Evolutionary conservation across 148 eudicot genomes (phyloP).

Genomic region (Camellia lanceoleosa): DNA sequence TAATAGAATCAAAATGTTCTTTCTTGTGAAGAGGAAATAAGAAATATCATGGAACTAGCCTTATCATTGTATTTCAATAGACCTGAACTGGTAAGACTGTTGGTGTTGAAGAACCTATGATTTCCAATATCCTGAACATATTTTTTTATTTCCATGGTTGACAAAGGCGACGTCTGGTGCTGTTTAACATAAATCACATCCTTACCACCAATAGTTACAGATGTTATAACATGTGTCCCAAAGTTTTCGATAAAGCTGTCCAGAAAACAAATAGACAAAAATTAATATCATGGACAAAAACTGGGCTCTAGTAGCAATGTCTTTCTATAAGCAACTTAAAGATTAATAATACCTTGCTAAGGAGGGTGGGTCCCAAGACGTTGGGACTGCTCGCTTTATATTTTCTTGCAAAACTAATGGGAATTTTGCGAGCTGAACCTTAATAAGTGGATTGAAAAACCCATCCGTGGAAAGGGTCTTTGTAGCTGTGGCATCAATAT

Average conservation of each 20-base stretch:
- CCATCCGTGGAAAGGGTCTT: constrained; percentile 78
- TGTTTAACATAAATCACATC: constrained; percentile 85
- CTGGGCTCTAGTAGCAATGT: not conserved
- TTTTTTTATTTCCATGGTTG: constrained; percentile 63
- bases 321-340: constrained; percentile 9
- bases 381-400: constrained; percentile 67
- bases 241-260: constrained; percentile 81
- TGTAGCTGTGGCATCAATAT: constrained; percentile 63
- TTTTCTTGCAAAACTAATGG: constrained; percentile 56
- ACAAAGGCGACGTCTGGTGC: constrained; percentile 72
- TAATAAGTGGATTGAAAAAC: constrained; percentile 65
- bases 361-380: constrained; percentile 81
- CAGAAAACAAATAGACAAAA: not conserved
- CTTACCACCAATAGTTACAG: constrained; percentile 90
- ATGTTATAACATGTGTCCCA: constrained; percentile 85
- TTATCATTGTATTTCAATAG: constrained; percentile 72
- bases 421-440: constrained; percentile 47
- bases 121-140: constrained; percentile 88
- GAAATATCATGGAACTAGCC: constrained; percentile 50
- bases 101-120: constrained; percentile 63
- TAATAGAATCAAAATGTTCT: not conserved
- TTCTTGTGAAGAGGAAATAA: not conserved
- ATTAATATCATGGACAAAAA: not conserved
- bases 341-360: constrained; percentile 68
- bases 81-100: constrained; percentile 67